Evolutionary conservation across 495 filamentous ascomycete genomes (phyloP).

Genomic region (Amorphotheca resinae): DNA sequence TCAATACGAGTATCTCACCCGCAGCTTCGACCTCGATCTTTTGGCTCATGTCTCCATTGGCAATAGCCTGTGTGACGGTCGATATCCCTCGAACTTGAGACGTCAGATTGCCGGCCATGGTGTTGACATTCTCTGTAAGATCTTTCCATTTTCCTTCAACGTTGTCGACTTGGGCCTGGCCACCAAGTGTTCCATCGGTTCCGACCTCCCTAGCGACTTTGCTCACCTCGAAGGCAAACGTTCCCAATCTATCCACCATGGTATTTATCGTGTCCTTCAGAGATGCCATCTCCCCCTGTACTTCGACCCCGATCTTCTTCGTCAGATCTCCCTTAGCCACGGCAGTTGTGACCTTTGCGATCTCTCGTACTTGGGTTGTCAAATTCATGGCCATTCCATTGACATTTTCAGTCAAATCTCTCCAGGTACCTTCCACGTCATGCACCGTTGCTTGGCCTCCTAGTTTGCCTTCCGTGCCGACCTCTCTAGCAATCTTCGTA

Average conservation of each 20-base stretch:
- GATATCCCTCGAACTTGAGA: conserved; percentile 93
- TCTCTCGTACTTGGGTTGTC: conserved; percentile 96
- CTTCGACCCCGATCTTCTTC: conserved; percentile 92
- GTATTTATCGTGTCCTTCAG: conserved; percentile 97
- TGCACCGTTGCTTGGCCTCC: conserved; percentile 95
- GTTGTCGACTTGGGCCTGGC: conserved; percentile 91
- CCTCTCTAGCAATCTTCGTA: conserved; percentile 93
- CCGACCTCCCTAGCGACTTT: conserved; percentile 97
- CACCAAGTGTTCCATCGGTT: conserved; percentile 90
- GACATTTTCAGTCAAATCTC: conserved; percentile 92
- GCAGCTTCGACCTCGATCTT: conserved; percentile 94
- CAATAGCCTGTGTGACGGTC: conserved; percentile 94
- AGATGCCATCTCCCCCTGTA: conserved; percentile 88
- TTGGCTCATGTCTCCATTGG: conserved; percentile 82
- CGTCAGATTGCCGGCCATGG: conserved; percentile 93
- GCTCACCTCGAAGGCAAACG: conserved; percentile 96
- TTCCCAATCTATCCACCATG: conserved; percentile 96
- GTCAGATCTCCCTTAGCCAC: conserved; percentile 91
- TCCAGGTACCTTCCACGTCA: conserved; percentile 96
- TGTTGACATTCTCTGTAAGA: conserved; percentile 88
- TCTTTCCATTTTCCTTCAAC: conserved; percentile 99
- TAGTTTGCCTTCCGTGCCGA: conserved; percentile 90
- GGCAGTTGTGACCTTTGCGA: conserved; percentile 94
- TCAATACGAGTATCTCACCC: conserved; percentile 86
- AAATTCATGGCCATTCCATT: conserved; percentile 99